Evolutionary conservation across 2,329 filamentous ascomycete genomes (phyloP).

Genomic region (Penicillium oxalicum): DNA sequence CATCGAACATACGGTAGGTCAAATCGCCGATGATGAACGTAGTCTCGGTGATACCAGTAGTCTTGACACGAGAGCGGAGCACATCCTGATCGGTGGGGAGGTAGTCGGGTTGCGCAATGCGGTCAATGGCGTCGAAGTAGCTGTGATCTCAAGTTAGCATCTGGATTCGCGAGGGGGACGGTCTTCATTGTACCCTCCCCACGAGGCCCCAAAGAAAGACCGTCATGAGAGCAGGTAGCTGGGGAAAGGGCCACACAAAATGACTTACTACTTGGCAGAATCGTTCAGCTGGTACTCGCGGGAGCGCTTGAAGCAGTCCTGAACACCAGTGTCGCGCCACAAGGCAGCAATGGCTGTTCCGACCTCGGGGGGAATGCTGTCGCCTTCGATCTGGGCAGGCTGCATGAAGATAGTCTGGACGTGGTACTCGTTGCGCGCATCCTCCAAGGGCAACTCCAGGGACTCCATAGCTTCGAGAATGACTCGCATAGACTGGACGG

Average conservation of each 20-base stretch:
- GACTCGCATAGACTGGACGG: constrained; percentile 64
- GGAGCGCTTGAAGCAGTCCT: constrained; percentile 91
- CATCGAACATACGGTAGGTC: constrained; percentile 96
- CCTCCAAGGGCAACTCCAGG: constrained; percentile 73
- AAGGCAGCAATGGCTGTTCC: constrained; percentile 86
- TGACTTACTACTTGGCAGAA: constrained; percentile 84
- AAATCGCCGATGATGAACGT: constrained; percentile 92
- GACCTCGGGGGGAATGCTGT: constrained; percentile 88
- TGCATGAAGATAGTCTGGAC: constrained; percentile 99
- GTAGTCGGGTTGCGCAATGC: constrained; percentile 85
- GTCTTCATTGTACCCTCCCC: too few species aligned
- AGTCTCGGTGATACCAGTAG: constrained; percentile 93
- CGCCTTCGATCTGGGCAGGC: constrained; percentile 90
- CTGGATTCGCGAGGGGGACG: too few species aligned
- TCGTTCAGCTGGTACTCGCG: constrained; percentile 96
- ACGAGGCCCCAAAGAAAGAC: too few species aligned
- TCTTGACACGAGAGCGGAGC: constrained; percentile 92
- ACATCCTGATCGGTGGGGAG: constrained; percentile 95
- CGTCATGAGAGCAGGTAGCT: constrained; percentile 28
- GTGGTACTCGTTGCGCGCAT: constrained; percentile 91
- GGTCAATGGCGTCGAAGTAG: constrained; percentile 93
- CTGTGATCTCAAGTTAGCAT: constrained; percentile 26
- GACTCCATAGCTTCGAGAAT: constrained; percentile 65
- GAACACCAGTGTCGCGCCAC: constrained; percentile 88
- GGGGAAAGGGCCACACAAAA: neutral